Percentiles rank a stretch among this genome's conserved stretches.
phyloP scores from a whole-genome alignment of 768 basidiomycete genomes.

The Phaffia australis region DNA sequence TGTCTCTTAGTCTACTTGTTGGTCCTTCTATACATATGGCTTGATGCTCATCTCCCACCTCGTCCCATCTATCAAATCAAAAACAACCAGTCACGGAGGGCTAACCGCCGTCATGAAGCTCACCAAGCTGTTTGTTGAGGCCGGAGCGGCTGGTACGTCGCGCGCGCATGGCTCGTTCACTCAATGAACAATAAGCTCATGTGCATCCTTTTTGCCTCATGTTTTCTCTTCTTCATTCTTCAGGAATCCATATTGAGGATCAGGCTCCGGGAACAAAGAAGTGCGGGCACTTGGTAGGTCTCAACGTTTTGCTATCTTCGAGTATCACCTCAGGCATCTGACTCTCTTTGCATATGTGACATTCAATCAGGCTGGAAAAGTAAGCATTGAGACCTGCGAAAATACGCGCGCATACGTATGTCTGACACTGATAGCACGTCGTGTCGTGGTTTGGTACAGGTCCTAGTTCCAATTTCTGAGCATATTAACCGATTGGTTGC shows the following conservation, averaged over 20 bases:
- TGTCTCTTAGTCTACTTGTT: background rate
- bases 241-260: conserved; percentile 80
- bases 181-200: background rate
- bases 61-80: background rate
- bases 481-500: conserved; percentile 97
- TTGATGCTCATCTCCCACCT: background rate
- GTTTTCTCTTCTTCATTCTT: background rate
- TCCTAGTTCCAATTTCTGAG: conserved; percentile 91
- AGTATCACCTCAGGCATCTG: too few species aligned
- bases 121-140: conserved; percentile 96
- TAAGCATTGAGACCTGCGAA: conserved; percentile 20
- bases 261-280: conserved; percentile 69
- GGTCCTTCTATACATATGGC: background rate
- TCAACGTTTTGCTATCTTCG: too few species aligned
- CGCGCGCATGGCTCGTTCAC: background rate
- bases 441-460: conserved; percentile 55
- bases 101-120: conserved; percentile 98
- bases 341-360: too few species aligned
- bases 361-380: conserved; percentile 34
- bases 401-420: background rate
- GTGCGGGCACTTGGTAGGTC: conserved; percentile 39
- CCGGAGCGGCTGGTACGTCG: conserved; percentile 71
- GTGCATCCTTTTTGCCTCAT: background rate
- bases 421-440: background rate
- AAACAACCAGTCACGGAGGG: conserved; percentile 61